Evolutionary conservation across 352 stramenopile genomes (phyloP).

Genomic region (Phytophthora uliginosa): DNA sequence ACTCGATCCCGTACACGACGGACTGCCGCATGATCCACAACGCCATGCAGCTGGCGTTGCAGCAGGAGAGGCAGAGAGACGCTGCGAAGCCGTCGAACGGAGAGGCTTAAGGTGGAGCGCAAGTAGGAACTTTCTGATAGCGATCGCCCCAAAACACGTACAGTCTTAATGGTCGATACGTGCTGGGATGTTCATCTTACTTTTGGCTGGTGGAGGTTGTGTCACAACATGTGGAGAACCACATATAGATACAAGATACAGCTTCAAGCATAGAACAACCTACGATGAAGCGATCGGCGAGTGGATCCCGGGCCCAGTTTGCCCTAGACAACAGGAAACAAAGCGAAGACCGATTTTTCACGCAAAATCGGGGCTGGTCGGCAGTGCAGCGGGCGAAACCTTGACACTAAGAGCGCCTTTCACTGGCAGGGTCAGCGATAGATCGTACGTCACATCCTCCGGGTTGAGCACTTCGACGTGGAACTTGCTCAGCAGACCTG

Average conservation of each 20-base stretch:
- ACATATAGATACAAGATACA: no score
- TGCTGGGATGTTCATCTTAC: no score
- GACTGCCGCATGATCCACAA: constrained; percentile 88
- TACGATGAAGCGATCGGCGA: no score
- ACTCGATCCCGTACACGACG: constrained; percentile 86
- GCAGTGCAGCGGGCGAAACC: not conserved
- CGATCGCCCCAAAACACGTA: no score
- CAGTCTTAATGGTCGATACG: no score
- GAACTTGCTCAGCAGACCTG: constrained; percentile 51
- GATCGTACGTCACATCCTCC: constrained; percentile 50
- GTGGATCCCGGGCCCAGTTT: no score
- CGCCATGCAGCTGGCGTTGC: constrained; percentile 73
- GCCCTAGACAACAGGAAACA: not conserved
- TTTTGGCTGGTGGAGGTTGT: no score
- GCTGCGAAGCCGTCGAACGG: not conserved
- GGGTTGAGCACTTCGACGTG: constrained; percentile 38
- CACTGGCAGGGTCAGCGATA: constrained; percentile 56
- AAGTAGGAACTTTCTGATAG: no score
- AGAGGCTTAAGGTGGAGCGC: not conserved
- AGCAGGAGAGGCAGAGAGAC: constrained; percentile 60
- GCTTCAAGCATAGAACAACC: no score
- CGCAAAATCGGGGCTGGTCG: not conserved
- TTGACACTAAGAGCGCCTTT: constrained; percentile 32
- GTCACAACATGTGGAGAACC: no score
- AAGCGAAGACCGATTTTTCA: not conserved